Conservation (phyloP, 495 filamentous ascomycete genomes). For the Daldinia grandis region DNA sequence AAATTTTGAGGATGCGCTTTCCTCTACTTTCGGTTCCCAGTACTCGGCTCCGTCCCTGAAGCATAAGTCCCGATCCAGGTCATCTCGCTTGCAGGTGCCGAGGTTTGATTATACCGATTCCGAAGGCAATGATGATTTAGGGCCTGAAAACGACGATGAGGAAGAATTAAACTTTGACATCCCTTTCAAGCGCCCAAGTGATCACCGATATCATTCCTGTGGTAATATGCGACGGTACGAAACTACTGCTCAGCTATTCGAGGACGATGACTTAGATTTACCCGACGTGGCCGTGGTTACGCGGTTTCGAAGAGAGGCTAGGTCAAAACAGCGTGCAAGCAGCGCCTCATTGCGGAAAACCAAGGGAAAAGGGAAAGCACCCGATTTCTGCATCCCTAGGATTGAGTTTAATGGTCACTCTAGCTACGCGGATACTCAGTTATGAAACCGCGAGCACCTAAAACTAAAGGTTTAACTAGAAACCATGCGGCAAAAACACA, state of each 20-base stretch:
- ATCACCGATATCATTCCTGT: conserved; percentile 1
- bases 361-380: conserved; percentile 31
- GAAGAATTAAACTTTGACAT: conserved; percentile 43
- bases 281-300: conserved; percentile 43
- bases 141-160: conserved; percentile 29
- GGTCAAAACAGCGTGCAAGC: conserved; percentile 39
- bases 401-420: conserved; percentile 25
- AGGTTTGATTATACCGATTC: conserved; percentile 32
- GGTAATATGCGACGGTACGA: conserved; percentile 20
- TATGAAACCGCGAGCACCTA: conserved; percentile 4
- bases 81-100: conserved; percentile 27
- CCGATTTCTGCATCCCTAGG: conserved; percentile 3
- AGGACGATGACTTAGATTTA: conserved; percentile 35
- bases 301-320: conserved; percentile 47
- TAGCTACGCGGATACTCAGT: conserved; percentile 26
- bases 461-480: not conserved
- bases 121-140: conserved; percentile 9
- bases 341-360: conserved; percentile 10
- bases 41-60: conserved; percentile 21
- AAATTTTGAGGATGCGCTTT: conserved; percentile 3
- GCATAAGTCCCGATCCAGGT: not conserved
- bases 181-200: conserved; percentile 22
- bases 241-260: not conserved
- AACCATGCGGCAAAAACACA: not conserved
- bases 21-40: conserved; percentile 4